A percentile compares a stretch with the other conserved stretches of the same genome.
These are phyloP conservation scores for Candida chilensis DNA, from an alignment of 805 yeast species.

Conservation along the genomic window DNA sequence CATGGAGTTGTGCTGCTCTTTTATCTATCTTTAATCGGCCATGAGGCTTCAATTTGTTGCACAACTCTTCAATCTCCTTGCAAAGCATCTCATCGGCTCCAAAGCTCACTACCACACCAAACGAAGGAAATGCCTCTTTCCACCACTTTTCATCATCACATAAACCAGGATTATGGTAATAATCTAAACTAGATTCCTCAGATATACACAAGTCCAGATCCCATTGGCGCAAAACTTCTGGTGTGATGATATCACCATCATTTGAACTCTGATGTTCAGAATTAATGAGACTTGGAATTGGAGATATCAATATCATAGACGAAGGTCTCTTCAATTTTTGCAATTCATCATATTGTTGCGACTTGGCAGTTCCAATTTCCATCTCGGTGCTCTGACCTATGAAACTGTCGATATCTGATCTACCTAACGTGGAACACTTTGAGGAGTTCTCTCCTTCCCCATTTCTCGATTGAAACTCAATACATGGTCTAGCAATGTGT, in stretches of 20 bases:
- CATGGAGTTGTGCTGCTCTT: conserved; percentile 25
- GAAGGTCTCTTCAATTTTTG: conserved; percentile 10
- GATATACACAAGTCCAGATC: conserved; percentile 6
- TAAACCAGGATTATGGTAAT: conserved; percentile 19
- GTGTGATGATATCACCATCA: conserved; percentile 10
- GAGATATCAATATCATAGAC: conserved; percentile 20
- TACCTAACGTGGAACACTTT: too few species aligned
- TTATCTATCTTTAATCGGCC: conserved; percentile 22
- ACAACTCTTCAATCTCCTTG: conserved; percentile 24
- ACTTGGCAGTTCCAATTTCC: neutral
- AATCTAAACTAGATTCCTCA: conserved; percentile 6
- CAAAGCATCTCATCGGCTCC: conserved; percentile 32
- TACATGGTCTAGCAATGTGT: conserved; percentile 21
- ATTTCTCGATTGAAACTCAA: conserved; percentile 4
- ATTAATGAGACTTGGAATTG: conserved; percentile 6
- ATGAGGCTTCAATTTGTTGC: conserved; percentile 9
- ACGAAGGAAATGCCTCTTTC: conserved; percentile 27
- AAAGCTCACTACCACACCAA: conserved; percentile 29
- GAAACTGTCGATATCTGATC: too few species aligned
- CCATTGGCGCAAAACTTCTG: conserved; percentile 7
- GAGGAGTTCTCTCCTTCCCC: neutral
- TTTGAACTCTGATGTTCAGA: neutral
- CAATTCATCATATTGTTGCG: neutral
- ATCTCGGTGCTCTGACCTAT: conserved; percentile 1
- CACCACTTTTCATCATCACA: conserved; percentile 21